Evolutionary conservation across 2,329 filamentous ascomycete species (phyloP).

Genomic region (Aspergillus fumigatus): DNA sequence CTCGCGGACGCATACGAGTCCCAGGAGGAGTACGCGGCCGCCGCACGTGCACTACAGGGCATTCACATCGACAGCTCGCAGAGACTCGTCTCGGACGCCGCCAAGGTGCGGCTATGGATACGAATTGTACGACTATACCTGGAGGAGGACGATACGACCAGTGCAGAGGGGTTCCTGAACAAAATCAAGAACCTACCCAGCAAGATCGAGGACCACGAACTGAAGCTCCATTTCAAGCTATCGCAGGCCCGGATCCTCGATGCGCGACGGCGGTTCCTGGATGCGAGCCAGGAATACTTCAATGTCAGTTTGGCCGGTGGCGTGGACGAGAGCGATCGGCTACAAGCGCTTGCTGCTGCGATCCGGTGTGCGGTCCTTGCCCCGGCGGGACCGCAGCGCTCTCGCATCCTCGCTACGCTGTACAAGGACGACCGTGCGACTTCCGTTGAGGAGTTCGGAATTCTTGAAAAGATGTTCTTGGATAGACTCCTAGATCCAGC

Average conservation of each 20-base stretch:
- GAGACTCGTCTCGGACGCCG: constrained; percentile 73
- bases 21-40: constrained; percentile 73
- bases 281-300: constrained; percentile 84
- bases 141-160: constrained; percentile 84
- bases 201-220: constrained; percentile 66
- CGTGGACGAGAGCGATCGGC: constrained; percentile 80
- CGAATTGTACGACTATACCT: constrained; percentile 92
- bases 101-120: constrained; percentile 83
- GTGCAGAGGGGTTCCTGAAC: constrained; percentile 83
- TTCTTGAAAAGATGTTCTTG: constrained; percentile 96
- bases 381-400: constrained; percentile 80
- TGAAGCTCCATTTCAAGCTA: constrained; percentile 81
- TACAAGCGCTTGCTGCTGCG: constrained; percentile 78
- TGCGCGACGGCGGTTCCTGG: constrained; percentile 81
- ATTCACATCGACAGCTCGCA: constrained; percentile 89
- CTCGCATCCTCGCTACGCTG: constrained; percentile 71
- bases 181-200: constrained; percentile 89
- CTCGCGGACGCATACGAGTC: constrained; percentile 78
- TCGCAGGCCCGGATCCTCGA: constrained; percentile 92
- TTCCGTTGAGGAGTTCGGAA: constrained; percentile 73
- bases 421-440: constrained; percentile 88
- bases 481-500: constrained; percentile 73
- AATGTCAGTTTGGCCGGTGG: constrained; percentile 72
- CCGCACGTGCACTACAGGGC: constrained; percentile 72
- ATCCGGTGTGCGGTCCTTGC: constrained; percentile 91